phyloP scores from a whole-genome alignment of 306 rosid genomes.

The Ammopiptanthus mongolicus region DNA sequence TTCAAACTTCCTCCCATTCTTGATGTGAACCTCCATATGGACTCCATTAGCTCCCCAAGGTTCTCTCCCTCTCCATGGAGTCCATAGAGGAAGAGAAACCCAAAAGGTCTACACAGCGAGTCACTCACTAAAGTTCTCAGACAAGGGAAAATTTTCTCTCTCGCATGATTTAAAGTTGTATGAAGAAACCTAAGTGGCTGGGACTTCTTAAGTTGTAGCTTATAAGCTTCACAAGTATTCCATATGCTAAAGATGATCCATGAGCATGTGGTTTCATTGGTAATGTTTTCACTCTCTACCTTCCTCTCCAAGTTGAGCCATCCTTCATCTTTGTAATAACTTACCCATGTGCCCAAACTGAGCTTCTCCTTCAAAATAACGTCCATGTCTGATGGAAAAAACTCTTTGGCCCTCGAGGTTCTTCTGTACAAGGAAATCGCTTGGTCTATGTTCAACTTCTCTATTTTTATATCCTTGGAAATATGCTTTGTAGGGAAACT shows the following conservation, averaged over 20 bases:
- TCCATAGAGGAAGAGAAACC: slow-evolving; percentile 59
- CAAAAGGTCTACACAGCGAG: slow-evolving; percentile 27
- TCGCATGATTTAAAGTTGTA: slow-evolving; percentile 43
- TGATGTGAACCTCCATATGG: slow-evolving; percentile 54
- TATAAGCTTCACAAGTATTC: slow-evolving; percentile 56
- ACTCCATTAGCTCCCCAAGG: slow-evolving; percentile 52
- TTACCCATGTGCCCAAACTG: slow-evolving; percentile 70
- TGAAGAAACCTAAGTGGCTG: slow-evolving; percentile 45
- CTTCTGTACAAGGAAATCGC: slow-evolving; percentile 52
- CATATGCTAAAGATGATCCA: slow-evolving; percentile 72
- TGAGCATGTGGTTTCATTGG: slow-evolving; percentile 35
- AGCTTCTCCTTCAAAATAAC: slow-evolving; percentile 58
- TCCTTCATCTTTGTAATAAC: slow-evolving; percentile 50
- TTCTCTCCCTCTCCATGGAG: slow-evolving; percentile 69
- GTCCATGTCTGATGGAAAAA: slow-evolving; percentile 60
- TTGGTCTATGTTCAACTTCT: slow-evolving; percentile 42
- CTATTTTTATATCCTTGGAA: slow-evolving; percentile 42
- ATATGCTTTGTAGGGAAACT: slow-evolving; percentile 28
- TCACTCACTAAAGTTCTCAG: slow-evolving; percentile 34
- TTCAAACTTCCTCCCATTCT: slow-evolving; percentile 45
- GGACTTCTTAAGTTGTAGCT: slow-evolving; percentile 48
- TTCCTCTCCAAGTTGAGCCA: slow-evolving; percentile 13
- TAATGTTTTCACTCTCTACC: neutral
- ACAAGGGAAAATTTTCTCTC: slow-evolving; percentile 54
- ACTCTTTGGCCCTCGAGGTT: slow-evolving; percentile 40